A percentile compares a stretch with the other conserved stretches of the same genome.
These are phyloP conservation scores for Coniochaeta prunicola DNA, from an alignment of 2,329 filamentous ascomycete species.

Conservation along the genomic window DNA sequence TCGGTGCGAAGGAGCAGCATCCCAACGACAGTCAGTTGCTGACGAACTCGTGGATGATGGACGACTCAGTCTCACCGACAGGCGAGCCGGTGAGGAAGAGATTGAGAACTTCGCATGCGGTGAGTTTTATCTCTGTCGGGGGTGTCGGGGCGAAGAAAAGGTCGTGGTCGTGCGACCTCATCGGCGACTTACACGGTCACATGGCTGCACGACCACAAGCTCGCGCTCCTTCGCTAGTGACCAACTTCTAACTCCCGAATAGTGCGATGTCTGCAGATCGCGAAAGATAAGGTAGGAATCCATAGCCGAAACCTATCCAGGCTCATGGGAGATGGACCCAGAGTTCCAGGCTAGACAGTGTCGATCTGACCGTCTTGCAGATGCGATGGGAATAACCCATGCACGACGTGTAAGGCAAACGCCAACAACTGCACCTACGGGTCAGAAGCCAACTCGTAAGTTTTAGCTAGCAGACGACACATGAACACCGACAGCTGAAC, in stretches of 20 bases:
- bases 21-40: neutral
- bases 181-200: neutral
- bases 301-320: neutral
- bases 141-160: neutral
- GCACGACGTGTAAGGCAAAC: conserved; percentile 27
- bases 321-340: neutral
- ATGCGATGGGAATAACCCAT: conserved; percentile 40
- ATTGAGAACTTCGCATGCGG: conserved; percentile 33
- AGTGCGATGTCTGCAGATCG: conserved; percentile 40
- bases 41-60: neutral
- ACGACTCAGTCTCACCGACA: conserved; percentile 1
- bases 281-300: conserved; percentile 38
- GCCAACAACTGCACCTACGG: conserved; percentile 33
- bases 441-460: conserved; percentile 35
- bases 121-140: conserved; percentile 14
- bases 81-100: conserved; percentile 29
- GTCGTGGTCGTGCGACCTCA: neutral
- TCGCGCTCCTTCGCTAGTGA: too few relatives aligned
- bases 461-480: neutral
- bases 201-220: neutral
- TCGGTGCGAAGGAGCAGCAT: neutral
- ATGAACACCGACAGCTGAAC: neutral
- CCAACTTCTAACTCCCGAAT: neutral
- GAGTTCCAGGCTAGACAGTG: neutral
- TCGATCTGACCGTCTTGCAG: conserved; percentile 17